Conservation (phyloP, 371 early-diverging fungal species). For the Haplosporangium sp. region DNA sequence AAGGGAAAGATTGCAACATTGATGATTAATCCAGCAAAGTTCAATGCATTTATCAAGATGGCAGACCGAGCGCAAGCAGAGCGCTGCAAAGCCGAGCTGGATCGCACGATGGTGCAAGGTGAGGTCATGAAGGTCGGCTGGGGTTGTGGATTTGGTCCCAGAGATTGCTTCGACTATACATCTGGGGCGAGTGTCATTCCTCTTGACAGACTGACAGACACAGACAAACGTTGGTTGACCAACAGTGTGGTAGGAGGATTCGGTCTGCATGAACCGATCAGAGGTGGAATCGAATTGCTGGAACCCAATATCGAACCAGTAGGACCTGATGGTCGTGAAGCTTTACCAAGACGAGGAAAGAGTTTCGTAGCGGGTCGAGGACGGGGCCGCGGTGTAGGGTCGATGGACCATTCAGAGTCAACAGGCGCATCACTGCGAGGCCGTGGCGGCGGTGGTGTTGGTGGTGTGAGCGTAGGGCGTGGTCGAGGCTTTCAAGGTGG, state of each 20-base stretch:
- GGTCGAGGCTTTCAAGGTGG: conserved; percentile 26
- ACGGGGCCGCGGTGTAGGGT: conserved; percentile 12
- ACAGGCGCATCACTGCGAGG: conserved; percentile 12
- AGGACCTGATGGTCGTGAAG: conserved; percentile 41
- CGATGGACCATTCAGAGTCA: conserved; percentile 16
- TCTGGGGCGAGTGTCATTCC: conserved; percentile 58
- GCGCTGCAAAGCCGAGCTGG: conserved; percentile 43
- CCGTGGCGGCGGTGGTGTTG: conserved; percentile 17
- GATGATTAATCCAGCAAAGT: conserved; percentile 67
- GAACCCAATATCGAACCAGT: conserved; percentile 57
- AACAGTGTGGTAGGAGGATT: conserved; percentile 54
- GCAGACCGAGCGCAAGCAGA: conserved; percentile 41
- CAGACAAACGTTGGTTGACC: conserved; percentile 53
- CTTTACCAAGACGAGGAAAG: conserved; percentile 24
- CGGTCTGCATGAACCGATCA: conserved; percentile 41
- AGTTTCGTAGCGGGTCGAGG: conserved; percentile 5
- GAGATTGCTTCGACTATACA: conserved; percentile 66
- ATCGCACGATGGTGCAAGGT: conserved; percentile 39
- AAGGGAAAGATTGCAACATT: conserved; percentile 64
- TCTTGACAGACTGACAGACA: conserved; percentile 53
- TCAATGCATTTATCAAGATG: conserved; percentile 72
- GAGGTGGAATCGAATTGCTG: conserved; percentile 53
- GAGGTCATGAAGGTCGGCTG: conserved; percentile 63
- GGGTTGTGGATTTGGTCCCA: conserved; percentile 76
- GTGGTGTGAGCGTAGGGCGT: conserved; percentile 12